Conservation (phyloP, 202 grass and related monocot species). For the Digitaria exilis region DNA sequence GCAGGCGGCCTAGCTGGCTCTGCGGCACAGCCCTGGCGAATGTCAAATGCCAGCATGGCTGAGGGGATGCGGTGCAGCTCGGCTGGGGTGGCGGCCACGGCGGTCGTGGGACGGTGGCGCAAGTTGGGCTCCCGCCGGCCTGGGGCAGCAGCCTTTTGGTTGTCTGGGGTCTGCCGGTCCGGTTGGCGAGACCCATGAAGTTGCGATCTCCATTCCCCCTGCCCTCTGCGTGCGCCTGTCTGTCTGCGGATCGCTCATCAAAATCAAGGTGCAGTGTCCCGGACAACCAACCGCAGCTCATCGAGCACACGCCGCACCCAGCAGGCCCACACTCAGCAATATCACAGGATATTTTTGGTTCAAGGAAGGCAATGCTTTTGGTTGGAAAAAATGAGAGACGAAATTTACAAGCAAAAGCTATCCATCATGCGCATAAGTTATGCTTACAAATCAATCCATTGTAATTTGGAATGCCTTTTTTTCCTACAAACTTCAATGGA, state of each 20-base stretch:
- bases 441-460: not conserved
- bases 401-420: not conserved
- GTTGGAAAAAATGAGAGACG: not conserved
- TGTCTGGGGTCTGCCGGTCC: conserved; percentile 18
- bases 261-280: conserved; percentile 25
- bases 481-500: no score
- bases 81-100: conserved; percentile 23
- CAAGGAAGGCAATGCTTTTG: not conserved
- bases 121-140: conserved; percentile 44
- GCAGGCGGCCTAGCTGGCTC: conserved; percentile 40
- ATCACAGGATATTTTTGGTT: not conserved
- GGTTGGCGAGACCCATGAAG: conserved; percentile 22
- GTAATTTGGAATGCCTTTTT: no score
- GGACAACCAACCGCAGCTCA: not conserved
- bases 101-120: conserved; percentile 54
- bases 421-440: not conserved
- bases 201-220: not conserved
- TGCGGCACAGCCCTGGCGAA: conserved; percentile 14
- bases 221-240: no score
- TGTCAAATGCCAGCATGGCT: conserved; percentile 42
- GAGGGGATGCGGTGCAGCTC: no score
- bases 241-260: not conserved
- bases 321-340: not conserved
- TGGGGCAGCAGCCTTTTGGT: conserved; percentile 30
- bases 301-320: not conserved